These are phyloP conservation scores for Dendrostoma leiphaemia DNA, from an alignment of 2,329 filamentous ascomycete species.

Conservation along the genomic window DNA sequence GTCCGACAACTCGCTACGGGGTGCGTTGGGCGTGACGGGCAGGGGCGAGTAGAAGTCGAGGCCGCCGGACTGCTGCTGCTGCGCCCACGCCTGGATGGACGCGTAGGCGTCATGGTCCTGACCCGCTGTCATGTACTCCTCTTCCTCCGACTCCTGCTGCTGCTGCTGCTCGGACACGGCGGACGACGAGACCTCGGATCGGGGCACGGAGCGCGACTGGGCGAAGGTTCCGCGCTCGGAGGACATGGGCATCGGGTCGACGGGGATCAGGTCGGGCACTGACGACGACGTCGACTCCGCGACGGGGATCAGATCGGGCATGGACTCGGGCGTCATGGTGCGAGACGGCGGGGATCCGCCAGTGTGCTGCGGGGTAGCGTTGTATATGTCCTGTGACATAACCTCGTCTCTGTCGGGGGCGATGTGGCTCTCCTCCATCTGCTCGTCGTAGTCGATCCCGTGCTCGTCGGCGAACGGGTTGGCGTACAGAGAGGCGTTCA, in stretches of 20 bases:
- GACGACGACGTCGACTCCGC: constrained; percentile 16
- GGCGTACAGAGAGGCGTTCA: constrained; percentile 45
- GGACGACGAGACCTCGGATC: constrained; percentile 37
- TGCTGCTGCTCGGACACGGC: constrained; percentile 37
- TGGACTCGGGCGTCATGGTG: constrained; percentile 15
- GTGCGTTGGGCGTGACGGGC: constrained; percentile 47
- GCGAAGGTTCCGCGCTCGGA: background rate
- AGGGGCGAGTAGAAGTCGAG: constrained; percentile 61
- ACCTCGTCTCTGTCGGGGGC: constrained; percentile 46
- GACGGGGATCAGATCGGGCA: constrained; percentile 10
- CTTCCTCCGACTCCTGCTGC: no score
- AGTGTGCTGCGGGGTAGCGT: constrained; percentile 43
- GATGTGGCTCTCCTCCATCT: constrained; percentile 40
- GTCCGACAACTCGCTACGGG: constrained; percentile 44
- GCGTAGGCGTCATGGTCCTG: constrained; percentile 48
- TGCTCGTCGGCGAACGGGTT: constrained; percentile 62
- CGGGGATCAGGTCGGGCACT: constrained; percentile 9
- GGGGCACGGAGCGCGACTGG: constrained; percentile 26
- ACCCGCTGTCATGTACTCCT: constrained; percentile 53
- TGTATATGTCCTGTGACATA: constrained; percentile 46
- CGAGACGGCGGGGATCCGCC: constrained; percentile 23
- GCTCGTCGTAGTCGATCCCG: constrained; percentile 49
- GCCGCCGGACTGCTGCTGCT: constrained; percentile 42
- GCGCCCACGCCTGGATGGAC: constrained; percentile 65
- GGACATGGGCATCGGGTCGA: background rate